Evolutionary conservation across 805 yeast species (phyloP).

Genomic region (Peterozyma xylosa): DNA sequence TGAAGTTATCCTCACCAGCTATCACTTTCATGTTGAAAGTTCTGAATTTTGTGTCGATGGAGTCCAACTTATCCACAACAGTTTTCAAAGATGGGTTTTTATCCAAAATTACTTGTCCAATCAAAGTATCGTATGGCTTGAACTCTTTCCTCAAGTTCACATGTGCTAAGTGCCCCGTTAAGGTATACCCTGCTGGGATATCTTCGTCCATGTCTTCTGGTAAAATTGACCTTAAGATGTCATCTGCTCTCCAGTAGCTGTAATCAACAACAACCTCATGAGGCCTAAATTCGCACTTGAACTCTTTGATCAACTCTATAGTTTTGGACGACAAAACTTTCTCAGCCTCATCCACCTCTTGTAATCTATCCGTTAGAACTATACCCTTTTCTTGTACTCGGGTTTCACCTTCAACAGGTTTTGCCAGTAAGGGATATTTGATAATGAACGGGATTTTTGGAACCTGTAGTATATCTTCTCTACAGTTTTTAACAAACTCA

Average conservation of each 20-base stretch:
- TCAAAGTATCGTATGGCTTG: slow-evolving; percentile 70
- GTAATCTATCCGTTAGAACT: slow-evolving; percentile 47
- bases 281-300: slow-evolving; percentile 38
- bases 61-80: slow-evolving; percentile 86
- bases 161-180: slow-evolving; percentile 95
- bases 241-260: slow-evolving; percentile 85
- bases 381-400: slow-evolving; percentile 38
- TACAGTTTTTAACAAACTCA: slow-evolving; percentile 48
- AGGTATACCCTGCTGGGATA: slow-evolving; percentile 84
- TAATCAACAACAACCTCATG: slow-evolving; percentile 58
- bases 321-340: slow-evolving; percentile 33
- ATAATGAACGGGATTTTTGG: slow-evolving; percentile 68
- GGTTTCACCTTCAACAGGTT: slow-evolving; percentile 11
- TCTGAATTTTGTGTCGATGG: slow-evolving; percentile 81
- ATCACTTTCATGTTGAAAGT: slow-evolving; percentile 91
- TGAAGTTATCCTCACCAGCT: slow-evolving; percentile 73
- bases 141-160: slow-evolving; percentile 78
- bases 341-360: slow-evolving; percentile 27
- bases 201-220: slow-evolving; percentile 68
- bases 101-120: slow-evolving; percentile 87
- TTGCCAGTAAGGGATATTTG: slow-evolving; percentile 13
- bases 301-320: slow-evolving; percentile 35
- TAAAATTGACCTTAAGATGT: slow-evolving; percentile 66
- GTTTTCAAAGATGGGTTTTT: slow-evolving; percentile 77
- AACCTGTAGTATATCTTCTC: slow-evolving; percentile 57